Base-by-base conservation (phyloP, 768 basidiomycete species). In the Tubosaeta sp. region DNA sequence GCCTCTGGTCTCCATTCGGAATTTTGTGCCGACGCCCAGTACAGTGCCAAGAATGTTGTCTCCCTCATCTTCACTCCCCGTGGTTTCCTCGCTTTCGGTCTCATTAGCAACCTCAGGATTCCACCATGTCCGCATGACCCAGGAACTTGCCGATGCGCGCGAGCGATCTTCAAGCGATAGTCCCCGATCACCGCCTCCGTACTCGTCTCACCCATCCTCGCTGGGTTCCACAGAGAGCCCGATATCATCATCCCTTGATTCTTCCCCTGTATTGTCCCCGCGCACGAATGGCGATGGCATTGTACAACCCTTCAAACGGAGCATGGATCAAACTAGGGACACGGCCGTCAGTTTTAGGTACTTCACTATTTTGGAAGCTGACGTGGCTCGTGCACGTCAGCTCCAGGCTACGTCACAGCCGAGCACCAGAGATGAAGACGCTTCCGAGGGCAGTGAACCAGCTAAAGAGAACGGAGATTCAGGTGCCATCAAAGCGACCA, bases 41-140 rank as follows among this genome's bases (percentile, higher is more conserved):
- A 50, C 76, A 9, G 54, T 51, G 31, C 65, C 73, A 52, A 71
- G 77, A 41, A 63, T 69, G 33, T 62, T 69, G 57, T 65, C 72
- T 46, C 59, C 71, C 4, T 62, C 76, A 32, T 63, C 78, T 6
- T 65, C 73, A 26, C 60, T 67, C 26, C 71, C 75, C 29, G 72
- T 74, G 46, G 55, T 76, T 31, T 90, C 87, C 48, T 80, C 83
- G 6, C 77, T 90, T 39, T 88, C 87, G 17, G 80, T 80, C n/a
- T 88, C 87, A 32, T 72, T 89, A 41, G 81, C 76, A 6, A 79
- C 78, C 19, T 76, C 84, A 17, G 70, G 71, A 14, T 81, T 87
- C 58, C 77, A 85, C 53, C 73, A 81, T 58, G 77, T 80, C 5
- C 75, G 67, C 51, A 71, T 72, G 22, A 59, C 51, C 47, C 59